A percentile compares a stretch with the other conserved stretches of the same genome.
These are phyloP conservation scores for Teunomyces barrocoloradensis DNA, from an alignment of 805 yeast genomes.

Conservation along the genomic window DNA sequence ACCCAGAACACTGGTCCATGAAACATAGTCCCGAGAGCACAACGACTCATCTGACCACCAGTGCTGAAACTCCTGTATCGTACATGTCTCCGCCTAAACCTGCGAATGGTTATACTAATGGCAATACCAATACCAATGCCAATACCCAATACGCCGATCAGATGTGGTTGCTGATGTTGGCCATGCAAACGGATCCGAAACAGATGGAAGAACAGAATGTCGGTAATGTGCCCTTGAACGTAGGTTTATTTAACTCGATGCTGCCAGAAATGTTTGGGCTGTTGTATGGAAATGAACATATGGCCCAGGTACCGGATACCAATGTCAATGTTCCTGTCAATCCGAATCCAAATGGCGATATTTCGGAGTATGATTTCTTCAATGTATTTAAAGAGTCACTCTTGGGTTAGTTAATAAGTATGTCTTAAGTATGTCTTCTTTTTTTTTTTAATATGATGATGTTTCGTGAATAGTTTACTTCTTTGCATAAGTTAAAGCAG, in stretches of 20 bases:
- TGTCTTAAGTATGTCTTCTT: too few species aligned
- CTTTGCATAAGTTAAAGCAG: constrained; percentile 34
- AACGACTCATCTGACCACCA: background rate
- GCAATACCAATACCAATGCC: too few species aligned
- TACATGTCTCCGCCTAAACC: background rate
- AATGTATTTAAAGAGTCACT: background rate
- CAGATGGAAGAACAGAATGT: background rate
- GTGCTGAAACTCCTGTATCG: background rate
- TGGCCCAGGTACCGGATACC: background rate
- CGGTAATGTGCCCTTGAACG: background rate
- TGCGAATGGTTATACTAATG: background rate
- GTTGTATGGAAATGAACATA: background rate
- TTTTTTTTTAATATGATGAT: background rate
- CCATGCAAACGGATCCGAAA: constrained; percentile 6
- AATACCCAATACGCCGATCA: constrained; percentile 9
- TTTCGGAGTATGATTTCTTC: constrained; percentile 1
- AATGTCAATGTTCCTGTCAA: background rate
- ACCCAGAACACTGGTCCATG: constrained; percentile 5
- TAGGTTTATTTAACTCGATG: background rate
- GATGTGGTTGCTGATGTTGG: constrained; percentile 13
- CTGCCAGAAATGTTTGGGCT: background rate
- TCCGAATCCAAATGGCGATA: background rate
- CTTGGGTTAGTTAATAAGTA: background rate
- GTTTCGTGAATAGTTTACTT: constrained; percentile 14
- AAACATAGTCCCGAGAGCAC: constrained; percentile 3